These are phyloP conservation scores for Fragosphaeria purpurea DNA, from an alignment of 2,329 filamentous ascomycete genomes.

Conservation along the genomic window DNA sequence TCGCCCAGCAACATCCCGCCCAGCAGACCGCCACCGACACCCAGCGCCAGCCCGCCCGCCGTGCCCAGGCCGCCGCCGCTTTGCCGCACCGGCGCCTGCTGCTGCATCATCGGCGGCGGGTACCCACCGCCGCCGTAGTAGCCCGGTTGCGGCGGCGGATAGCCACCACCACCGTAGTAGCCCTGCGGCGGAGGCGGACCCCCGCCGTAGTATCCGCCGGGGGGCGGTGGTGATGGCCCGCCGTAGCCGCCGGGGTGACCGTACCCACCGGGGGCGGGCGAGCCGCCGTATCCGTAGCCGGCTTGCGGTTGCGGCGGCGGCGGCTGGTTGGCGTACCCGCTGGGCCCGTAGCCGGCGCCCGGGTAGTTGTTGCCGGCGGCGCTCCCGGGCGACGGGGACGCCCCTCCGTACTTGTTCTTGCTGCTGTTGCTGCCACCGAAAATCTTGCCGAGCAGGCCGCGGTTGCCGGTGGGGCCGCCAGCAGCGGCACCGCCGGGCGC, in stretches of 20 bases:
- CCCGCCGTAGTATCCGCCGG: conserved; percentile 19
- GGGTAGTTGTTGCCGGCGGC: conserved; percentile 17
- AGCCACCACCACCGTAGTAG: conserved; percentile 16
- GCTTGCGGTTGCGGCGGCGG: conserved; percentile 16
- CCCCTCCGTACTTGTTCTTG: conserved; percentile 10
- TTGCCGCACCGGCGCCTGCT: conserved; percentile 23
- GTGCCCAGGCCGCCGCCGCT: conserved; percentile 61
- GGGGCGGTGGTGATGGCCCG: conserved; percentile 8
- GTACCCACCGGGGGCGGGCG: conserved; percentile 20
- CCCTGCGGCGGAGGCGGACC: conserved; percentile 18
- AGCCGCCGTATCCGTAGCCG: conserved; percentile 19
- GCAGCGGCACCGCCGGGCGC: conserved; percentile 26
- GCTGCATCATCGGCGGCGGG: conserved; percentile 26
- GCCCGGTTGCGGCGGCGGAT: conserved; percentile 13
- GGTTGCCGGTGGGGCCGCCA: conserved; percentile 24
- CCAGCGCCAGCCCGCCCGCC: conserved; percentile 64
- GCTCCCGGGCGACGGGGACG: neutral
- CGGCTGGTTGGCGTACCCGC: conserved; percentile 23
- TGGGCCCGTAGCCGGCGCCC: conserved; percentile 16
- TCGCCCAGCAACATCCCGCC: conserved; percentile 65
- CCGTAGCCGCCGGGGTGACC: conserved; percentile 23
- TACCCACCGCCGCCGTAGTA: conserved; percentile 23
- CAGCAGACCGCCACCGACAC: conserved; percentile 69
- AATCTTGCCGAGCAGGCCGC: conserved; percentile 43
- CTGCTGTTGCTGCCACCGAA: conserved; percentile 34